phyloP scores from a whole-genome alignment of 2,329 filamentous ascomycete species.

The Alternaria conjuncta region DNA sequence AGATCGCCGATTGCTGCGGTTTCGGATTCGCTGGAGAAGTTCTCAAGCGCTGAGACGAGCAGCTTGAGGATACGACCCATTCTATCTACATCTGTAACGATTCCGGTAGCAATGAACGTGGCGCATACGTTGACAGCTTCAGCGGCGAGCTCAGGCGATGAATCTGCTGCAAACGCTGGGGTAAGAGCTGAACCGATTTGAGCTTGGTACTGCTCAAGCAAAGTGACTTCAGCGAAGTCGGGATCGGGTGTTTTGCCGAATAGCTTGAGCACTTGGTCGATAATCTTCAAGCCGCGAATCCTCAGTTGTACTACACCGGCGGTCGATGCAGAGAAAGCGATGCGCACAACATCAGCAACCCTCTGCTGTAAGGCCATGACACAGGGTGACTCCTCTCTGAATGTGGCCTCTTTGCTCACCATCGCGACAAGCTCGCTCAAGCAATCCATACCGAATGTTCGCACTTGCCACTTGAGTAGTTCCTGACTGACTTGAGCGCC shows the following conservation, averaged over 20 bases:
- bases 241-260: constrained; percentile 96
- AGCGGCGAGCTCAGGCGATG: constrained; percentile 91
- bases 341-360: constrained; percentile 90
- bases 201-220: constrained; percentile 97
- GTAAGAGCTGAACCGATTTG: constrained; percentile 97
- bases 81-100: constrained; percentile 96
- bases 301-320: constrained; percentile 88
- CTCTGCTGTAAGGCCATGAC: constrained; percentile 80
- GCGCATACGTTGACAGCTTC: constrained; percentile 97
- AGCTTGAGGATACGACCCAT: constrained; percentile 98
- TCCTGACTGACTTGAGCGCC: constrained; percentile 69
- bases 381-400: constrained; percentile 78
- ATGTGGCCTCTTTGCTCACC: constrained; percentile 77
- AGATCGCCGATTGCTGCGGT: constrained; percentile 90
- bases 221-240: constrained; percentile 95
- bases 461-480: constrained; percentile 91
- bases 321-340: constrained; percentile 97
- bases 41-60: constrained; percentile 86
- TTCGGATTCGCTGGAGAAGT: constrained; percentile 82
- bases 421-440: constrained; percentile 82
- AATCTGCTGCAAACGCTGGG: constrained; percentile 93
- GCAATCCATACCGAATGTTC: constrained; percentile 90
- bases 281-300: constrained; percentile 90
- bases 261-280: constrained; percentile 91
- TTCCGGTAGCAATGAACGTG: constrained; percentile 96